phyloP scores from a whole-genome alignment of 2,329 filamentous ascomycete genomes.

The Colletotrichum sp. region DNA sequence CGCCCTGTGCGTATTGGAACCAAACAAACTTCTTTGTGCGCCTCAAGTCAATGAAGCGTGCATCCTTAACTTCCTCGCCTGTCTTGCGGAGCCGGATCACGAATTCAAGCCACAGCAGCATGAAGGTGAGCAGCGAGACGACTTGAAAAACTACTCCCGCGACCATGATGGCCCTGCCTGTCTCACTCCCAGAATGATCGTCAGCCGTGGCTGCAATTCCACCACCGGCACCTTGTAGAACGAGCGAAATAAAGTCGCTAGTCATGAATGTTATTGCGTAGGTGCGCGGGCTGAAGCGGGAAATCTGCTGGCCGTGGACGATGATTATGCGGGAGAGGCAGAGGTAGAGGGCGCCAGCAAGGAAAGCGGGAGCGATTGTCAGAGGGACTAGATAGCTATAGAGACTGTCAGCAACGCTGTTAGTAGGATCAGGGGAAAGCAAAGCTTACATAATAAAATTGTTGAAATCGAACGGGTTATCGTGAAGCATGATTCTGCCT shows the following conservation, averaged over 20 bases:
- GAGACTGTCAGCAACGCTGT: background rate
- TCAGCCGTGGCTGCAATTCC: slow-evolving; percentile 50
- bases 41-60: background rate
- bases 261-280: slow-evolving; percentile 65
- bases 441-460: slow-evolving; percentile 46
- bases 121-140: background rate
- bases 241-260: slow-evolving; percentile 59
- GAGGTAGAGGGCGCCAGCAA: slow-evolving; percentile 21
- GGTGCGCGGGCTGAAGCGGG: background rate
- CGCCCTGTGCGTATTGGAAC: slow-evolving; percentile 27
- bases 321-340: slow-evolving; percentile 17
- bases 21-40: background rate
- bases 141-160: background rate
- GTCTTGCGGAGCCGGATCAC: background rate
- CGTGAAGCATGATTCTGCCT: slow-evolving; percentile 59
- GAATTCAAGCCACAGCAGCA: background rate
- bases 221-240: slow-evolving; percentile 53
- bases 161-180: background rate
- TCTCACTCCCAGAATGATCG: slow-evolving; percentile 34
- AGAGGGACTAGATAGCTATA: slow-evolving; percentile 15
- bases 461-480: slow-evolving; percentile 60
- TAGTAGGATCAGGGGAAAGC: background rate
- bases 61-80: slow-evolving; percentile 23
- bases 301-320: background rate
- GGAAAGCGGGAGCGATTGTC: slow-evolving; percentile 20